Base-by-base conservation (phyloP, 164 flowering plant species). In the Litsea cubeba region DNA sequence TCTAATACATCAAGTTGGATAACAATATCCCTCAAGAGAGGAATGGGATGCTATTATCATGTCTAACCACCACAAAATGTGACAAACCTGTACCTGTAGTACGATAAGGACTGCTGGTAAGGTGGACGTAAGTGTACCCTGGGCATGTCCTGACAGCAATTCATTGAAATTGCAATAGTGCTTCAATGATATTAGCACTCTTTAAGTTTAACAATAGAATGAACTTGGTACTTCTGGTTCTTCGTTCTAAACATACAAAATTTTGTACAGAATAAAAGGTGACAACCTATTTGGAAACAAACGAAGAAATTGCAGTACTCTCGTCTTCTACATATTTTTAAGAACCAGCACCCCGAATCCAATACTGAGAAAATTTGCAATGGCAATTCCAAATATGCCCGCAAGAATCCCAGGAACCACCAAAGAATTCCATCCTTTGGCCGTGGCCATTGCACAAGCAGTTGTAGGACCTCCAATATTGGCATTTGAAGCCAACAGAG, bases 381-480 rank as follows among this genome's bases (percentile, higher is more conserved):
- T 86, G 22, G 94, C 74, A 35, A 90, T 77, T 25, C 98, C 97
- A 77, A 91, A 90, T 76, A 93, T 88, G 69, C 99, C 99, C 2
- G 85, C 93, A 72, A 93, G 90, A 82, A 95, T 89, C 3, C 85
- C 89, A 35, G 97, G 99, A 75, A 95, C 90, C 50, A 91, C 81
- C 73, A 93, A 69, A 60, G 99, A 91, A 28, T 73, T 65, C 97
- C 99, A 95, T 71, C 97, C 97, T 80, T 95, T 88, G 30, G 97
- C 88, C 1, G 87, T 91, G 70, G 97, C 97, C 97, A 95, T 95
- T 46, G 94, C 99, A 77, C 93, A 89, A 0, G 97, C 99, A 65
- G 97, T 93, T 50, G 99, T 90, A 28, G 97, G 98, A 71, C 99
- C 97, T 68, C 97, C 99, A 30, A 95, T 82, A 69, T 95, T 95